phyloP scores from a whole-genome alignment of 108 stramenopile genomes.

The Cyclostephanos tholiformis region DNA sequence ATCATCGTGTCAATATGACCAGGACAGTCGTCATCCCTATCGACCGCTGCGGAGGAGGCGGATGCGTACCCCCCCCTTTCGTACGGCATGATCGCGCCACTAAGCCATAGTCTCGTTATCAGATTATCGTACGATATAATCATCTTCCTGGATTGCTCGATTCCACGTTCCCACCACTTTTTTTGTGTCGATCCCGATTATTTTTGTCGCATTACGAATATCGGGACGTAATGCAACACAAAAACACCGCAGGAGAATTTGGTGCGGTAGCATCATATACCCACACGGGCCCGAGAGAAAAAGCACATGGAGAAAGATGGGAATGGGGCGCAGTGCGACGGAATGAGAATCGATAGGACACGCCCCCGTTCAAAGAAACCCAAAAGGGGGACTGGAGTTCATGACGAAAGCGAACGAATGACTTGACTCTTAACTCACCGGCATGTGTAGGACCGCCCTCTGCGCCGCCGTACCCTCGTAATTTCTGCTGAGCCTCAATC shows the following conservation, averaged over 20 bases:
- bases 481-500: constrained; percentile 65
- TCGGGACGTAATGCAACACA: background rate
- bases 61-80: constrained; percentile 35
- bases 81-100: constrained; percentile 76
- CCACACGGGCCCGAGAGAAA: too few species aligned
- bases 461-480: constrained; percentile 82
- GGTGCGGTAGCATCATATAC: too few species aligned
- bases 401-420: background rate
- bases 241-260: too few species aligned
- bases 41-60: background rate
- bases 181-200: background rate
- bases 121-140: constrained; percentile 84
- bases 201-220: background rate
- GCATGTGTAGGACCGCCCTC: constrained; percentile 84
- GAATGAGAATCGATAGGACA: too few species aligned
- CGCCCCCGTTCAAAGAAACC: too few species aligned
- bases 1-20: constrained; percentile 58
- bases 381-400: too few species aligned
- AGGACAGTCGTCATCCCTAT: background rate
- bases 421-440: constrained; percentile 23
- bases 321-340: too few species aligned
- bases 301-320: too few species aligned
- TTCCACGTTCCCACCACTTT: constrained; percentile 82
- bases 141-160: constrained; percentile 76
- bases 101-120: constrained; percentile 75